Evolutionary conservation across 2,329 filamentous ascomycete species (phyloP).

Genomic region (Sphaerulina populicola): DNA sequence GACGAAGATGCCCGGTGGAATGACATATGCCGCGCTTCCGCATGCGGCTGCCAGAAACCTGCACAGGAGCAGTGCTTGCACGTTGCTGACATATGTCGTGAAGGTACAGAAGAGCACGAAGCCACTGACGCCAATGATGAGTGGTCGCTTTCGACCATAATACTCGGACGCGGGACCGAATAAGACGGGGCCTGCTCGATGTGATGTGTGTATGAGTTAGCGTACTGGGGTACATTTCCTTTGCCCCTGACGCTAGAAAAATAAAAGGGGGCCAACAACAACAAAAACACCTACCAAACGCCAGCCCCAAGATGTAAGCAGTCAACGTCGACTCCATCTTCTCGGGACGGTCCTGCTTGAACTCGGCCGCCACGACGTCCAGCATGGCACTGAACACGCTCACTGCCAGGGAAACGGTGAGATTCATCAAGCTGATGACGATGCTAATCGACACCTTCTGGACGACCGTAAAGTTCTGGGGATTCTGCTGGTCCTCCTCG

Average conservation of each 20-base stretch:
- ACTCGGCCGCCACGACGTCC: background rate
- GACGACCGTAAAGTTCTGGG: slow-evolving; percentile 6
- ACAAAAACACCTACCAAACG: slow-evolving; percentile 11
- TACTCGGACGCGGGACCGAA: slow-evolving; percentile 54
- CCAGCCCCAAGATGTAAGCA: slow-evolving; percentile 14
- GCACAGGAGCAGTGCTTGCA: slow-evolving; percentile 46
- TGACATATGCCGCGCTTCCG: slow-evolving; percentile 42
- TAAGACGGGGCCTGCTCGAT: slow-evolving; percentile 40
- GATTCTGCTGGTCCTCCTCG: slow-evolving; percentile 7
- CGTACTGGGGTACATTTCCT: too few species aligned
- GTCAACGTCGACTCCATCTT: slow-evolving; percentile 5
- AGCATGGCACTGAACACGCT: slow-evolving; percentile 11
- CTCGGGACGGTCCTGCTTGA: background rate
- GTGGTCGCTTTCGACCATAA: slow-evolving; percentile 43
- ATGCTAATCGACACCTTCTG: slow-evolving; percentile 7
- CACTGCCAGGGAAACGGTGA: slow-evolving; percentile 14
- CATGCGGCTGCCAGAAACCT: slow-evolving; percentile 48
- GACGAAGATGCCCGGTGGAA: slow-evolving; percentile 41
- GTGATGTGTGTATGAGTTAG: background rate
- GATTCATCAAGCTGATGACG: slow-evolving; percentile 13
- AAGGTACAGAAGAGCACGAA: slow-evolving; percentile 49
- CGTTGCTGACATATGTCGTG: slow-evolving; percentile 45
- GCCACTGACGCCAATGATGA: slow-evolving; percentile 43
- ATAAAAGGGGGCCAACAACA: too few species aligned
- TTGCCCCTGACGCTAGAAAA: too few species aligned